Evolutionary conservation across 164 flowering plant genomes (phyloP), one percentile per base, ranked within the genome.

Genomic region (Umbellularia californica): DNA sequence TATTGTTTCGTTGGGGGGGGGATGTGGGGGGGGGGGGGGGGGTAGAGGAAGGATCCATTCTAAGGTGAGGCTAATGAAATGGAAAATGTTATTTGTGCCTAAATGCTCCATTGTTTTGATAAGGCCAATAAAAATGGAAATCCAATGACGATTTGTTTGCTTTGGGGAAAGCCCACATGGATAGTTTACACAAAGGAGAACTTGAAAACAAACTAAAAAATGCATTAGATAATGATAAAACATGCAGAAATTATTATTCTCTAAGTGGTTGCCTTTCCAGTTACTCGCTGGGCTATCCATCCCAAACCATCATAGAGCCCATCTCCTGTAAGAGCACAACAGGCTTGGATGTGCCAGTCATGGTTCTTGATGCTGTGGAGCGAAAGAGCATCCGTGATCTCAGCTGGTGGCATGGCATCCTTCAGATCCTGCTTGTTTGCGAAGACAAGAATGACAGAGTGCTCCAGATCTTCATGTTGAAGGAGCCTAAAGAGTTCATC

Each of bases 331-430:
- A 95, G 86, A 62, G 97, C 98, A 82, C 88, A 87, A 72, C 95
- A 90, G 20, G 94, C 92, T 80, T 95, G 98, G 72, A 95, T 95
- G 81, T 91, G 98, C 98, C 98, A 95, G 70, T 93, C 94, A 65
- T 91, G 97, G 64, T 89, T 87, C 84, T 95, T 95, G 78, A 95
- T 95, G 82, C 91, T 91, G 77, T 92, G 98, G 33, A 95, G 97
- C 4, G 95, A 92, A 25, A 95, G 89, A 15, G 91, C 90, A 78
- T 92, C 98, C 0, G 95, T 92, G 73, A 95, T 91, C 75, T 95
- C 98, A 35, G 97, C 97, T 3, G 98, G 95, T 25, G 89, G 77
- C 98, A 92, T 92, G 41, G 98, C 98, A 72, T 92, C 97, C 80
- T 91, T 92, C 17, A 95, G 84, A 69, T 95, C 98, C 76, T 95